Conservation (phyloP, 2,329 filamentous ascomycete species). For the Fusarium burgessii region DNA sequence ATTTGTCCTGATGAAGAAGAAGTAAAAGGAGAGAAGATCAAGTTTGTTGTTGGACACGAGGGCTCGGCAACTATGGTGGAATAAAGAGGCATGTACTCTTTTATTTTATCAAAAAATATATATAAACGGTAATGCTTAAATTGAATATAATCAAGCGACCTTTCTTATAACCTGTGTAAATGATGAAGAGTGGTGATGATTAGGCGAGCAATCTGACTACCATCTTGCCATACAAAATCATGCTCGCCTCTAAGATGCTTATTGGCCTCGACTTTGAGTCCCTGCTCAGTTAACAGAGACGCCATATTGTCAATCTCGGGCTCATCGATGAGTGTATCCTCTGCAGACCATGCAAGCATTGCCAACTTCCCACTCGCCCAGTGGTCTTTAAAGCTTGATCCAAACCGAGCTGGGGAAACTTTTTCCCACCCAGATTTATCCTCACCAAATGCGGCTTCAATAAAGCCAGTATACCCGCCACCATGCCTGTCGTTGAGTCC, state of each 20-base stretch:
- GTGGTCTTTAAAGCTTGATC: slow-evolving; percentile 55
- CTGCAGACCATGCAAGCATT: slow-evolving; percentile 59
- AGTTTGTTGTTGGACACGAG: not conserved
- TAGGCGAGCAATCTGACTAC: slow-evolving; percentile 65
- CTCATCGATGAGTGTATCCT: slow-evolving; percentile 65
- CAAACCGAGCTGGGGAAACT: slow-evolving; percentile 65
- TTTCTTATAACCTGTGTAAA: slow-evolving; percentile 19
- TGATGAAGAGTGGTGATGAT: slow-evolving; percentile 50
- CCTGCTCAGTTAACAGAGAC: slow-evolving; percentile 56
- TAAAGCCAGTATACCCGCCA: slow-evolving; percentile 67
- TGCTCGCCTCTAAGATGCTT: slow-evolving; percentile 68
- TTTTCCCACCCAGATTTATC: slow-evolving; percentile 63
- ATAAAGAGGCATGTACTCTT: not conserved
- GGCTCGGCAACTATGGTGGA: not conserved
- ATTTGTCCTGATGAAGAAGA: slow-evolving; percentile 53
- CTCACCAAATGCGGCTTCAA: slow-evolving; percentile 70
- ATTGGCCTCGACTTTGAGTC: slow-evolving; percentile 48
- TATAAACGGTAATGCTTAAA: slow-evolving; percentile 32
- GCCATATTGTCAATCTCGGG: slow-evolving; percentile 71
- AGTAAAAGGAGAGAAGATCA: not conserved
- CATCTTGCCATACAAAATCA: slow-evolving; percentile 73
- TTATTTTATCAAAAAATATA: not conserved
- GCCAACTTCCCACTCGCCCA: slow-evolving; percentile 53
- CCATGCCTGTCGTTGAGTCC: slow-evolving; percentile 62
- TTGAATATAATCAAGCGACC: not conserved